Evolutionary conservation across 1,284 basidiomycete species (phyloP), one percentile per base, ranked within the genome.

Genomic region (Austroboletus niveus): DNA sequence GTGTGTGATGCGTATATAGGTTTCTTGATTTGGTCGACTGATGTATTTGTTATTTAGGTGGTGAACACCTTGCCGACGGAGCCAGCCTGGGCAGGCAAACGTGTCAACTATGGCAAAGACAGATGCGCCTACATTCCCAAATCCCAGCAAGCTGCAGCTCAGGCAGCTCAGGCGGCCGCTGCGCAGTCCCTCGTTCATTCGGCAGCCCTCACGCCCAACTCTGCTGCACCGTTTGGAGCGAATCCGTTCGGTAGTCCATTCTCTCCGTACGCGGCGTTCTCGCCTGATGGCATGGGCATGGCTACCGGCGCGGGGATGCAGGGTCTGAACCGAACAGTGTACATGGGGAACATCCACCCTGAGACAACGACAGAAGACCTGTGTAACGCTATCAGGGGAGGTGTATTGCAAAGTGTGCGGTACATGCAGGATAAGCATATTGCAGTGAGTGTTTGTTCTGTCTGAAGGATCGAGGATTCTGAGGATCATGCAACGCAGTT

Each of bases 391-490:
- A 89, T 98, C 57, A 82, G 94, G 30, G 94, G 94, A 30, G 94
- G 94, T 50, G 90, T 94, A 51, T 73, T 97, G 47, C 91, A 94
- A 72, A 92, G 88, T 68, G 84, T 96, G 64, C 76, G 92, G 55
- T 94, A 93, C 69, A 90, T 96, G 83, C 85, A 87, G 58, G 94
- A 96, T 63, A 96, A 95, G 76, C 92, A 94, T 67, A 94, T 94
- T 64, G 92, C 92, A 61, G 91, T 92, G 60, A 51, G 84, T 42
- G 12, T 39, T 50, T 42, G 27, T 27, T 1, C 35, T 42, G 4
- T 35, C 35, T 14, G 17, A 5, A 5, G 27, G 2, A 2, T 5
- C 1, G 17, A n/a, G 34, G 20, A 38, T 49, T 54, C 45, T 66
- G 47, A 55, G 38, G 24, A 20, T 34, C 22, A 3, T 39, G 58